Conservation (phyloP, 2,329 filamentous ascomycete genomes). For the Arthrinium puccinioides region DNA sequence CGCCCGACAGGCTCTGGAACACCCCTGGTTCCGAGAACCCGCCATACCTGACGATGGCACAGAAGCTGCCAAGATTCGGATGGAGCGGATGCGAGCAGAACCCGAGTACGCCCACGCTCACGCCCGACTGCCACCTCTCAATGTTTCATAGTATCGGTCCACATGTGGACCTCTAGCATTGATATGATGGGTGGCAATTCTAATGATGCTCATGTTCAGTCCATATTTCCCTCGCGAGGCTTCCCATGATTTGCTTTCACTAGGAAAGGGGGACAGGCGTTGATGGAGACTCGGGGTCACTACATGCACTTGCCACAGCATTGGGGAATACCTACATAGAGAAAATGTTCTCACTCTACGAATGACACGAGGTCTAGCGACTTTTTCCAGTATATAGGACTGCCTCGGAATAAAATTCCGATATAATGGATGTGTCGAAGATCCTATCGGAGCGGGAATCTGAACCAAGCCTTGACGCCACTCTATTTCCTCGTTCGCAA, state of each 20-base stretch:
- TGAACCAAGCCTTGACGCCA: too few species aligned
- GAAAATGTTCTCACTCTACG: slow-evolving; percentile 1
- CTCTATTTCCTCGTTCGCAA: too few species aligned
- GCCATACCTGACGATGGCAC: slow-evolving; percentile 60
- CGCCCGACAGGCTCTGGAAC: slow-evolving; percentile 57
- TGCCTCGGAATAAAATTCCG: slow-evolving; percentile 2
- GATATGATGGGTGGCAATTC: slow-evolving; percentile 4
- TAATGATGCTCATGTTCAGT: slow-evolving; percentile 3
- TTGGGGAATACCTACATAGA: slow-evolving; percentile 4
- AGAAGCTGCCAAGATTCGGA: slow-evolving; percentile 57
- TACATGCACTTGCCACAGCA: neutral
- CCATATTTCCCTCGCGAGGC: slow-evolving; percentile 1
- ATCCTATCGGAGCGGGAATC: too few species aligned
- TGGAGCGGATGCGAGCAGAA: slow-evolving; percentile 40
- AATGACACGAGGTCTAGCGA: neutral
- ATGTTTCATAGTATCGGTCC: neutral
- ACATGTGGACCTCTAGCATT: slow-evolving; percentile 8
- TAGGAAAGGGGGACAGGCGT: neutral
- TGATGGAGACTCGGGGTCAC: neutral
- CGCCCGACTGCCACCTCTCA: slow-evolving; percentile 5
- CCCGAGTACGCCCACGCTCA: slow-evolving; percentile 23
- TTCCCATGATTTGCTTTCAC: slow-evolving; percentile 3
- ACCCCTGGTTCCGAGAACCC: slow-evolving; percentile 61
- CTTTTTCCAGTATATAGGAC: slow-evolving; percentile 8
- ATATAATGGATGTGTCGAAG: slow-evolving; percentile 4